Evolutionary conservation across 2,329 filamentous ascomycete genomes (phyloP).

Genomic region (Clarireedia homoeocarpa): DNA sequence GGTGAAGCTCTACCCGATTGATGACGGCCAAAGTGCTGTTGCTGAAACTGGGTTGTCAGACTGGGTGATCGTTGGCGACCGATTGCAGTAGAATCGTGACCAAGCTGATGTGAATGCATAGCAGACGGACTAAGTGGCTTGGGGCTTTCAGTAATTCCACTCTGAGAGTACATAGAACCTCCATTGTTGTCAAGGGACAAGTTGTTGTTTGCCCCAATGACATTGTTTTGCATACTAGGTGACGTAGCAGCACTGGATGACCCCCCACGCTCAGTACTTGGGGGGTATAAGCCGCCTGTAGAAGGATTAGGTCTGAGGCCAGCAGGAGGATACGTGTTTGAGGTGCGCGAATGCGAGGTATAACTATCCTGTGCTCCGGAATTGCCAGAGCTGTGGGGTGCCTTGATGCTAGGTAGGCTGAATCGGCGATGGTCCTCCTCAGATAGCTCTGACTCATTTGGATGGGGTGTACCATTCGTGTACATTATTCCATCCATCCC

Average conservation of each 20-base stretch:
- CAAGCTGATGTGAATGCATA: conserved; percentile 40
- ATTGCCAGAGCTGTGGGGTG: conserved; percentile 54
- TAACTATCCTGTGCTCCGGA: conserved; percentile 27
- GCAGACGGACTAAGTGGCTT: conserved; percentile 66
- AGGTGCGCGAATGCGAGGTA: conserved; percentile 55
- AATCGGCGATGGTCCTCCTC: conserved; percentile 55
- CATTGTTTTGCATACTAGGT: conserved; percentile 35
- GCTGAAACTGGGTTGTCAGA: conserved; percentile 55
- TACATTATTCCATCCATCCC: conserved; percentile 50
- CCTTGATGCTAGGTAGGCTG: conserved; percentile 69
- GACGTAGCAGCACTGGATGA: conserved; percentile 46
- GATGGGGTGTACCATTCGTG: conserved; percentile 35
- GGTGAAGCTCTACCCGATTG: conserved; percentile 46
- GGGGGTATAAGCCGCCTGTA: conserved; percentile 53
- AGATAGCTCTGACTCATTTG: conserved; percentile 53
- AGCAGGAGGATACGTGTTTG: conserved; percentile 71
- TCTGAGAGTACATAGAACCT: conserved; percentile 57
- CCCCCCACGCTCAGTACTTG: conserved; percentile 46
- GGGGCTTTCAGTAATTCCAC: conserved; percentile 74
- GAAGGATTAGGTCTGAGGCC: conserved; percentile 42
- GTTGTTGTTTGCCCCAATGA: conserved; percentile 37
- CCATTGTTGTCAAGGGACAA: conserved; percentile 38
- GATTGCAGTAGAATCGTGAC: conserved; percentile 44
- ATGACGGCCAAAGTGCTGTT: conserved; percentile 53
- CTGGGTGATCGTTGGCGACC: conserved; percentile 58